Conservation (phyloP, 345 rosid genomes). For the Melastoma malabathricum region DNA sequence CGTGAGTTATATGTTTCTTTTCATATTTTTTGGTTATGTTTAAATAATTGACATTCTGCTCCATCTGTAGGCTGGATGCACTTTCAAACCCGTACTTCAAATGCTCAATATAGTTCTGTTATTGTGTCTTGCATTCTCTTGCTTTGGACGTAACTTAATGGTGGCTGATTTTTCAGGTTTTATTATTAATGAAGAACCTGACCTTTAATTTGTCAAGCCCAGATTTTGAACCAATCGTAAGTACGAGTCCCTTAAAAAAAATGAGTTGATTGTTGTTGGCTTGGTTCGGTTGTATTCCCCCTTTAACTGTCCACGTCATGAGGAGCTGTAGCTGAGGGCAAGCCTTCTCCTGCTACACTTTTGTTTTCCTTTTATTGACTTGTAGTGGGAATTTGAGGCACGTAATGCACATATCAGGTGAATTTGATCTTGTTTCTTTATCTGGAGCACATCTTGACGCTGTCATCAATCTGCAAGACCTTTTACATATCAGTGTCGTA, state of each 20-base stretch:
- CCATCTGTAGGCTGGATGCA: not conserved
- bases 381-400: too few relatives aligned
- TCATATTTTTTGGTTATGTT: not conserved
- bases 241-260: conserved; percentile 9
- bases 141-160: conserved; percentile 1
- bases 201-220: conserved; percentile 71
- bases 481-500: too few relatives aligned
- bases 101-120: not conserved
- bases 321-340: too few relatives aligned
- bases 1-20: conserved; percentile 27
- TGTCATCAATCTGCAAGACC: too few relatives aligned
- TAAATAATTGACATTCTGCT: not conserved
- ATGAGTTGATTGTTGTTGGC: not conserved
- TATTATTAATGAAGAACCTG: conserved; percentile 78
- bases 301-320: too few relatives aligned
- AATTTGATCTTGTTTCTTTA: too few relatives aligned
- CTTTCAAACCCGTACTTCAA: not conserved
- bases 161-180: conserved; percentile 39
- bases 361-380: too few relatives aligned
- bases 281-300: too few relatives aligned
- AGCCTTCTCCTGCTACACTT: too few relatives aligned
- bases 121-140: not conserved
- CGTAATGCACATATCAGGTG: too few relatives aligned
- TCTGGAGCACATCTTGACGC: too few relatives aligned
- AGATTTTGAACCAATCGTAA: conserved; percentile 75